Evolutionary conservation across 1,284 basidiomycete genomes (phyloP).

Genomic region (Testicularia cyperi): DNA sequence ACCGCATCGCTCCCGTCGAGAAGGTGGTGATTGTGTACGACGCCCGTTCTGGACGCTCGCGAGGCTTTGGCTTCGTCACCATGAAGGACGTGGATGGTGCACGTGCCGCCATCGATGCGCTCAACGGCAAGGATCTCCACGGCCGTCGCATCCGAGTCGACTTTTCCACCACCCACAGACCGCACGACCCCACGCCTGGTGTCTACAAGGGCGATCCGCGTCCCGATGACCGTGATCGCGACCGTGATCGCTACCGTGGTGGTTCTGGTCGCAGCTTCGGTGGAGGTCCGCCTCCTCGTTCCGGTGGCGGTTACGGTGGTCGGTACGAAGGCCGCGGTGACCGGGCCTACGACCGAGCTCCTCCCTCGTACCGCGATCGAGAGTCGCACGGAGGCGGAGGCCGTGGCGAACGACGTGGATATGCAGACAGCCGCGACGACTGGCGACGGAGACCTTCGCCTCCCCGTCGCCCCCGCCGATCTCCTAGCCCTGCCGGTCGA

Average conservation of each 20-base stretch:
- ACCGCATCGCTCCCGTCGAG: slow-evolving; percentile 81
- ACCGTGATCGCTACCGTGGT: slow-evolving; percentile 2
- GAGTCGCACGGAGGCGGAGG: not conserved
- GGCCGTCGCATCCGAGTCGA: slow-evolving; percentile 95
- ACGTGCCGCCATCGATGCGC: slow-evolving; percentile 77
- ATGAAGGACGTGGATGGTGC: slow-evolving; percentile 88
- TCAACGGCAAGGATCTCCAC: slow-evolving; percentile 94
- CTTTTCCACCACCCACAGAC: slow-evolving; percentile 87
- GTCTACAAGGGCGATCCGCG: slow-evolving; percentile 69
- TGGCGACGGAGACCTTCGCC: slow-evolving; percentile 44
- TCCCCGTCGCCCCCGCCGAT: slow-evolving; percentile 17
- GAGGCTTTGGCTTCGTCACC: slow-evolving; percentile 95
- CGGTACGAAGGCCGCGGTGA: not conserved
- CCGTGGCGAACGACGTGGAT: not conserved
- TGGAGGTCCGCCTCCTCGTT: slow-evolving; percentile 1
- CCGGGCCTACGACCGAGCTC: slow-evolving; percentile 13
- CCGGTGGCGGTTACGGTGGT: not conserved
- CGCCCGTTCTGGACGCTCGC: slow-evolving; percentile 92
- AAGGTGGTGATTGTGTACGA: slow-evolving; percentile 96
- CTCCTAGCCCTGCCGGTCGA: slow-evolving; percentile 21
- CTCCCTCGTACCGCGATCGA: not conserved
- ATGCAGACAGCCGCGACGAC: slow-evolving; percentile 36
- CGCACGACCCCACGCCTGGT: slow-evolving; percentile 93
- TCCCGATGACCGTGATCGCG: slow-evolving; percentile 42
- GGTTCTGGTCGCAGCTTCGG: slow-evolving; percentile 1